phyloP scores from a whole-genome alignment of 2,329 filamentous ascomycete species.

The Lachnellula suecica region DNA sequence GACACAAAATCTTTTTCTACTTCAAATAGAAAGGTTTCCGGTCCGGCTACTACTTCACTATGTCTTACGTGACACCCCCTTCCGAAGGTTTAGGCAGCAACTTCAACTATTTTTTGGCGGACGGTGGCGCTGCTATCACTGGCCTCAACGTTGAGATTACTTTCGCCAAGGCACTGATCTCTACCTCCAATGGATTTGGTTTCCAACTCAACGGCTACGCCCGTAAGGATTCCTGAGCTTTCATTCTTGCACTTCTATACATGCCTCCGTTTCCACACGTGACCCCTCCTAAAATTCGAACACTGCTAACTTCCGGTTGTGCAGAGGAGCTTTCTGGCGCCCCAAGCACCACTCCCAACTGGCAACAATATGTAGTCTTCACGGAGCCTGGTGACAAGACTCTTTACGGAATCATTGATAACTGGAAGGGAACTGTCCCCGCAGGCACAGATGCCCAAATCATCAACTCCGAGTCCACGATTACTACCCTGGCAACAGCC shows the following conservation, averaged over 20 bases:
- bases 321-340: slow-evolving; percentile 5
- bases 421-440: slow-evolving; percentile 5
- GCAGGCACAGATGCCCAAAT: slow-evolving; percentile 5
- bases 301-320: slow-evolving; percentile 2
- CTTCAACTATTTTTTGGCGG: slow-evolving; percentile 5
- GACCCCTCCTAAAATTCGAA: slow-evolving; percentile 1
- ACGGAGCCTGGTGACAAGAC: slow-evolving; percentile 3
- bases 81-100: slow-evolving; percentile 6
- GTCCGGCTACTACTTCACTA: slow-evolving; percentile 3
- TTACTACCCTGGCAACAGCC: slow-evolving; percentile 2
- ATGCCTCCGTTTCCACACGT: slow-evolving; percentile 3
- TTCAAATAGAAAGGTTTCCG: background rate
- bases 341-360: slow-evolving; percentile 4
- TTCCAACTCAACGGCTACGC: slow-evolving; percentile 6
- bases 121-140: slow-evolving; percentile 5
- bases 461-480: background rate
- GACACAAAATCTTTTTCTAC: slow-evolving; percentile 1
- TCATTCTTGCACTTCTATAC: slow-evolving; percentile 2
- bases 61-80: slow-evolving; percentile 5
- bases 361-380: slow-evolving; percentile 5
- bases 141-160: slow-evolving; percentile 8
- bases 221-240: slow-evolving; percentile 1
- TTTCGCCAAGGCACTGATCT: slow-evolving; percentile 5
- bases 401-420: slow-evolving; percentile 8
- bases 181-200: slow-evolving; percentile 4